Base-by-base conservation (phyloP, 352 stramenopile genomes). In the Albugo laibachii region DNA sequence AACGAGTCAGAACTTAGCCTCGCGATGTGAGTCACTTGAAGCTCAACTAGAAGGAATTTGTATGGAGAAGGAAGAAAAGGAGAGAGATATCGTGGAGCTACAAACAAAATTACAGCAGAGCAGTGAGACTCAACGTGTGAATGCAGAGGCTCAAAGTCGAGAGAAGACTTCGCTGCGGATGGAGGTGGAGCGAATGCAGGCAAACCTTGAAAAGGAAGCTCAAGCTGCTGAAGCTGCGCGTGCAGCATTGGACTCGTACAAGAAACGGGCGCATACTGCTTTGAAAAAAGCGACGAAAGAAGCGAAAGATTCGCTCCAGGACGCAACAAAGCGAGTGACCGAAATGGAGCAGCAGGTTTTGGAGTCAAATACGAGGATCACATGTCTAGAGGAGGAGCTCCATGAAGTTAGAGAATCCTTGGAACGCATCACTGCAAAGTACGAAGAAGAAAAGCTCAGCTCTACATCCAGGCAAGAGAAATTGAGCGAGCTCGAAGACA, bases 271-370 rank as follows among this genome's bases (percentile, higher is more conserved):
- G 0, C 69, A 78, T 27, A 79, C 62, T 2, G 75, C 75, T 13
- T 43, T 88, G 14, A 88, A 88, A 59, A 88, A 85, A 45, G 65
- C 72, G 31, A 78, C 65, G 4, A 65, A 51, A 51, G 75, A 84
- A 42, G 74, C 59, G 54, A 80, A 77, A 37, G 44, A 69, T 49
- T 80, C 56, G 53, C 53, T 80, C 47, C 67, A 72, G 42, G 70
- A 80, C 37, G 58, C 60, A 27, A 53, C 57, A 0, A 55, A 78
- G 24, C 65, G 57, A 39, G 59, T 56, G 20, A 60, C 50, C 2
- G 56, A 71, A 49, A 57, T 80, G 12, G 62, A 81, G 51, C 46
- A 70, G 12, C 59, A 78, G n/a, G 10, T 75, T 2, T 37, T 57
- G n/a, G 31, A 48, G 2, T 58, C 66, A 11, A 80, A 65, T 45